A percentile compares a stretch with the other conserved stretches of the same genome.
Evolutionary conservation across 2,329 filamentous ascomycete species (phyloP).

Genomic region (Pseudocercospora fijiensis): DNA sequence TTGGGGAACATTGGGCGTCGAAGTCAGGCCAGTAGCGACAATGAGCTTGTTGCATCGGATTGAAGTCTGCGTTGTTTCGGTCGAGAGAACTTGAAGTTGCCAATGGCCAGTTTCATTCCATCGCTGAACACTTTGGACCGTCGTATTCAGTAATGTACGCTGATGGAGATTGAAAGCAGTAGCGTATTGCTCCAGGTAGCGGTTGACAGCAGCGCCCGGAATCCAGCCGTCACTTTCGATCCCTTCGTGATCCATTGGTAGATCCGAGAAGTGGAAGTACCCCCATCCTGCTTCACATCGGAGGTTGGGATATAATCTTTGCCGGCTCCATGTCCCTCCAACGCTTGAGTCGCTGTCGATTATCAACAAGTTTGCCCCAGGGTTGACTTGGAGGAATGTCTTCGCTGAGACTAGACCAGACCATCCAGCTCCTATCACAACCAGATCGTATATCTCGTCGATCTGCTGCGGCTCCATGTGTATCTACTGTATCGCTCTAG

Average conservation of each 20-base stretch:
- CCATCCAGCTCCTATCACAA: slow-evolving; percentile 8
- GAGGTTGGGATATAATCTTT: slow-evolving; percentile 3
- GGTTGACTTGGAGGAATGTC: neutral
- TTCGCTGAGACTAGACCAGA: neutral
- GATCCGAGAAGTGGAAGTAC: neutral
- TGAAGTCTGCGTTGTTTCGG: neutral
- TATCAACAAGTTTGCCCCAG: neutral
- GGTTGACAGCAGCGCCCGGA: neutral
- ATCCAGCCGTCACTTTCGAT: neutral
- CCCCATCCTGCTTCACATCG: slow-evolving; percentile 3
- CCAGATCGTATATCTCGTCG: neutral
- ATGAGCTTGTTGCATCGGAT: neutral
- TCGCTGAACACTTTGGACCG: neutral
- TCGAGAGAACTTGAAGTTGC: neutral
- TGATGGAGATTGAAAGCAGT: neutral
- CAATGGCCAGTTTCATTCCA: neutral
- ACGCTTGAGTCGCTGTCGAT: neutral
- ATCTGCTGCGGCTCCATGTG: neutral
- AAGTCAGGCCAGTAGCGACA: slow-evolving; percentile 6
- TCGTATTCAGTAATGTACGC: neutral
- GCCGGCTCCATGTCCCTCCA: slow-evolving; percentile 6
- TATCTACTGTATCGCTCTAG: neutral
- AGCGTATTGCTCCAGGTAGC: neutral
- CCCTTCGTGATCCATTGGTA: neutral
- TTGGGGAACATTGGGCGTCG: neutral